Evolutionary conservation across 2,329 filamentous ascomycete genomes (phyloP), one percentile per base, ranked within the genome.

Genomic region (Xylaria sp.): DNA sequence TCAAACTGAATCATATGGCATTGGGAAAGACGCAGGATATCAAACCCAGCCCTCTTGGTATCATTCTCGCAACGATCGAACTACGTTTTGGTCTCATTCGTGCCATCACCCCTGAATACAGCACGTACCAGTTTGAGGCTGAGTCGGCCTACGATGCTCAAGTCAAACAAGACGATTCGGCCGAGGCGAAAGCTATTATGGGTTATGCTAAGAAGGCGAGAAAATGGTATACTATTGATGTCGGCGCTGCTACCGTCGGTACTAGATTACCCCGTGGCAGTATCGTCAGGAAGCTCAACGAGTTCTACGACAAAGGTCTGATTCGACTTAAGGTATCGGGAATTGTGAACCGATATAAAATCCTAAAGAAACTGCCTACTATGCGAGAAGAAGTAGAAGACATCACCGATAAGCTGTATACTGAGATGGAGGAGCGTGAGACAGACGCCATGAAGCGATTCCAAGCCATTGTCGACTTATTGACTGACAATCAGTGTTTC

Each of bases 51-150:
- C 82, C 85, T 0, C 78, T 90, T 6, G 79, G 80, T 48, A 85
- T 87, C 60, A 83, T 90, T 18, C 88, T 89, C 61, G 87, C 88
- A 0, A 84, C 86, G n/a, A 79, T 91, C 1, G 89, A 91, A 74
- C 80, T 91, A 4, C 85, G 84, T 2, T 89, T 88, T 68, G 80
- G 81, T 0, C 79, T 90, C 0, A 81, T 91, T 36, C 83, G 89
- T 25, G 87, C 85, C 18, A 85, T 83, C 20, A 90, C 84, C 0
- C 87, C 84, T 0, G 85, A 89, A 49, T 91, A 90, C 68, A 85
- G 82, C 8, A 80, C 82, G 1, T 90, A 90, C 76, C 82, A 82
- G 39, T 91, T 85, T 72, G 81, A 81, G 55, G 77, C 79, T 13
- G 79, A 71, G 2, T 54, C 71, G 0, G 73, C 60, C 1, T 84